Base-by-base conservation (phyloP, 2,329 filamentous ascomycete genomes). In the Cordyceps javanica region DNA sequence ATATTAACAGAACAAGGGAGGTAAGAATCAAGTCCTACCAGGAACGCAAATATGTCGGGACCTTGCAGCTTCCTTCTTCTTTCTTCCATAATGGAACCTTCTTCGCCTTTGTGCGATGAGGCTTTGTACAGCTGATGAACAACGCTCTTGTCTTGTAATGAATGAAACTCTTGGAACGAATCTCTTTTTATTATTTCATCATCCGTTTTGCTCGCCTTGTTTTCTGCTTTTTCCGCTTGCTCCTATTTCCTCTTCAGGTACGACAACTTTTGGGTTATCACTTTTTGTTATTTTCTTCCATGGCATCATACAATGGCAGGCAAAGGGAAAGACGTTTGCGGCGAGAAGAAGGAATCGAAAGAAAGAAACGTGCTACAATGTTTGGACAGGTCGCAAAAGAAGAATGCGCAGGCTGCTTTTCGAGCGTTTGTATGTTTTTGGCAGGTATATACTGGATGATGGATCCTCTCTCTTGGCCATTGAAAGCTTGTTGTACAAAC, bases 111-210 rank as follows among this genome's bases (percentile, higher is more conserved):
- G 14, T 28, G 48, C 16, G 45, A 34, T 21, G 45, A 41, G 34
- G 19, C 9, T 45, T 23, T 46, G 23, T 32, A 36, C 32, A 39
- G 34, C 44, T 30, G 32, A 49, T 45, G 23, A 45, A 23, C 34
- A 49, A 30, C 21, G 61, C 28, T 52, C 39, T 38, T 25, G 65
- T 60, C 61, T 72, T 73, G 68, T 73, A 73, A 73, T 72, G 72
- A 74, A 62, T 61, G 62, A 64, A 65, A 28, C 21, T 67, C 68
- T 72, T 67, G 63, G 67, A 67, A 74, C 68, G 71, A 73, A 67
- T 62, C 60, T 67, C 65, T 62, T 70, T 68, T 67, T 64, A 66
- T 65, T 68, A 64, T 13, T 36, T 8, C 13, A 9, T 4, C 13
- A 11, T 61, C 63, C 64, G 54, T 51, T 60, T 49, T 50, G 13